Conservation (phyloP, 225 moss, liverwort and hornwort genomes). For the Bryoerythrophyllum caledonicum region DNA sequence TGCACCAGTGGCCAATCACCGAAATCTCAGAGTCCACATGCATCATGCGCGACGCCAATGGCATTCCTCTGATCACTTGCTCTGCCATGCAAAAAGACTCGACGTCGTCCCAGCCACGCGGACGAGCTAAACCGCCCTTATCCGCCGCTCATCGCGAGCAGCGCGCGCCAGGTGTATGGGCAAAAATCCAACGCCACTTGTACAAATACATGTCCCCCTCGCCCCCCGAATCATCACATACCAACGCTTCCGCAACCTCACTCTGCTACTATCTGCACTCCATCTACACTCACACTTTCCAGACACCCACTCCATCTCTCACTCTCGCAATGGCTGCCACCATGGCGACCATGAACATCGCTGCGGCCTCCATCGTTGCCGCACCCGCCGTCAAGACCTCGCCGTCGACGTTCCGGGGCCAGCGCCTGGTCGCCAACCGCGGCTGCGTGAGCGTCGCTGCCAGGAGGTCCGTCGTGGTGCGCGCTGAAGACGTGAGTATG, state of each 20-base stretch:
- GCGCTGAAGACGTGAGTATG: slow-evolving; percentile 40
- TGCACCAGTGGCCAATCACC: no score
- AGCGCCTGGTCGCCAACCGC: slow-evolving; percentile 25
- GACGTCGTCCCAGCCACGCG: slow-evolving; percentile 18
- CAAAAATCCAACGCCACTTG: slow-evolving; percentile 33
- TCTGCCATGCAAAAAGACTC: slow-evolving; percentile 19
- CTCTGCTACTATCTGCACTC: not conserved
- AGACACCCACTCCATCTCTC: not conserved
- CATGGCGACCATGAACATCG: slow-evolving; percentile 43
- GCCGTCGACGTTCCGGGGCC: slow-evolving; percentile 29
- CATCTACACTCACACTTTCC: not conserved
- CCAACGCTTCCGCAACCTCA: not conserved
- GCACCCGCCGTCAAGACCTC: slow-evolving; percentile 14
- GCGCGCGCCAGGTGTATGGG: slow-evolving; percentile 27
- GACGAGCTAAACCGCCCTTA: slow-evolving; percentile 22
- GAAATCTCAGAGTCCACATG: not conserved
- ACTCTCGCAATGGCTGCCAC: slow-evolving; percentile 39
- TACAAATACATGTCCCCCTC: slow-evolving; percentile 14
- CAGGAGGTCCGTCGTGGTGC: slow-evolving; percentile 36
- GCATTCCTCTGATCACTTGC: not conserved
- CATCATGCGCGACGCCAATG: not conserved
- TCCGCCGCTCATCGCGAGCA: not conserved
- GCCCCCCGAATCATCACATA: no score
- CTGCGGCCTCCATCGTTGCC: slow-evolving; percentile 23
- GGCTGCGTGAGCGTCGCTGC: not conserved